Evolutionary conservation across 768 basidiomycete species (phyloP), one percentile per base, ranked within the genome.

Genomic region (Tylopilus intermedius): DNA sequence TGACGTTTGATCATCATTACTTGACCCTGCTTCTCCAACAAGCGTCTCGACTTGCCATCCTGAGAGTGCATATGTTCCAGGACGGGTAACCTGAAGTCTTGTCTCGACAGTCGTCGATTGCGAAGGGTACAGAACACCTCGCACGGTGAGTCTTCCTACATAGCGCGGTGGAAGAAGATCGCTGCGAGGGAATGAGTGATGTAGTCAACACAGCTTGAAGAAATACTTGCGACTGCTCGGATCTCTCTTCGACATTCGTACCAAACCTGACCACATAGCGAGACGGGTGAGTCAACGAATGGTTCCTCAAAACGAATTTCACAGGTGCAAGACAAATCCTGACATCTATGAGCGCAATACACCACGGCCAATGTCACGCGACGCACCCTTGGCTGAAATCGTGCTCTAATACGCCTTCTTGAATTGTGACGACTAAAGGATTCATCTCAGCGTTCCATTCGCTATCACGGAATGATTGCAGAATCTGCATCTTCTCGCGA

Each of bases 381-480:
- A 76, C 86, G 57, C 59, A 94, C 93, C 86, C 87, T 50, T 69
- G 55, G 2, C 71, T 68, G 59, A 94, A 94, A 66, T 90, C 81
- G 62, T 91, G 87, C 43, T 68, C 61, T 22, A 80, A 55, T 6
- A 73, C 54, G n/a, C 68, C 66, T 53, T 77, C 76, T 49, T 75
- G 69, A n/a, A 83, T 58, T 3, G 68, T 68, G 32, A 88, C 72
- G 7, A 78, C 74, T 2, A 88, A 53, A 7, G 93, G 91, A 62
- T 93, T 81, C 75, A 81, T 86, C 68, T 94, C 90, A 13, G 68
- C 62, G 56, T 91, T 91, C 82, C 93, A 86, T 65, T 86, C 82
- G 54, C 84, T 85, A 4, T 74, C 68, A 33, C 81, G 74, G 39
- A 96, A 77, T 8, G 83, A 81, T 46, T 81, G 74, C 47, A 94